Evolutionary conservation across 192 early-diverging fungal genomes (phyloP).

Genomic region (Backusella australiensis): DNA sequence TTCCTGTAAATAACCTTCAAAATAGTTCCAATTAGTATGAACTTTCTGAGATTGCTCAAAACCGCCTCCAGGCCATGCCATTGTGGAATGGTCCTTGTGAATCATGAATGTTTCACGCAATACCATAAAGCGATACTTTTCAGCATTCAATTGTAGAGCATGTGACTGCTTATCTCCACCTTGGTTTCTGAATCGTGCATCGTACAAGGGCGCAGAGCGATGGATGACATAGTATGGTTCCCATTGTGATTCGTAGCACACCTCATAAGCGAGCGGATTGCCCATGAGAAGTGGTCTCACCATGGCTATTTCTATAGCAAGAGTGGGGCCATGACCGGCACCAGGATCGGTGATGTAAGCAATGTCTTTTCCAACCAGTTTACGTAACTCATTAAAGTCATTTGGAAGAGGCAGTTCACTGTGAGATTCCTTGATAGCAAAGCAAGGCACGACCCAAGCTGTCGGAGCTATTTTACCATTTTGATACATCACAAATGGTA

Average conservation of each 20-base stretch:
- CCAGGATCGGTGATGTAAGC: constrained; percentile 54
- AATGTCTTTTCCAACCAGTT: constrained; percentile 33
- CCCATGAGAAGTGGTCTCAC: constrained; percentile 21
- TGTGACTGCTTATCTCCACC: constrained; percentile 58
- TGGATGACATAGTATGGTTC: constrained; percentile 54
- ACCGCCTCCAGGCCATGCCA: constrained; percentile 49
- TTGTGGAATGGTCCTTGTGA: constrained; percentile 47
- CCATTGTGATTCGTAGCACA: constrained; percentile 60
- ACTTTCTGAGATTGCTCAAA: constrained; percentile 35
- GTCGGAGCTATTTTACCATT: constrained; percentile 9
- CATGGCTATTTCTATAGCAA: constrained; percentile 28
- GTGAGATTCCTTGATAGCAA: constrained; percentile 41
- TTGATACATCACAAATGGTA: constrained; percentile 19
- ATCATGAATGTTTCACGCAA: constrained; percentile 45
- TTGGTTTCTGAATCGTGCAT: constrained; percentile 54
- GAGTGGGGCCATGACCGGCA: constrained; percentile 53
- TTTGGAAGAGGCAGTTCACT: constrained; percentile 24
- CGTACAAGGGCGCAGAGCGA: constrained; percentile 41
- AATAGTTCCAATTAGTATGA: constrained; percentile 43
- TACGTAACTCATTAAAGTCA: constrained; percentile 39
- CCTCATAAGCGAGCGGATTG: constrained; percentile 37
- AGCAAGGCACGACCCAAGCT: constrained; percentile 48
- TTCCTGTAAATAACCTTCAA: constrained; percentile 41
- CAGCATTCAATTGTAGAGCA: constrained; percentile 47
- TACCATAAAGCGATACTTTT: constrained; percentile 44